These are phyloP conservation scores for Secale cereale DNA, from an alignment of 176 grass and related monocot genomes.

Conservation along the genomic window DNA sequence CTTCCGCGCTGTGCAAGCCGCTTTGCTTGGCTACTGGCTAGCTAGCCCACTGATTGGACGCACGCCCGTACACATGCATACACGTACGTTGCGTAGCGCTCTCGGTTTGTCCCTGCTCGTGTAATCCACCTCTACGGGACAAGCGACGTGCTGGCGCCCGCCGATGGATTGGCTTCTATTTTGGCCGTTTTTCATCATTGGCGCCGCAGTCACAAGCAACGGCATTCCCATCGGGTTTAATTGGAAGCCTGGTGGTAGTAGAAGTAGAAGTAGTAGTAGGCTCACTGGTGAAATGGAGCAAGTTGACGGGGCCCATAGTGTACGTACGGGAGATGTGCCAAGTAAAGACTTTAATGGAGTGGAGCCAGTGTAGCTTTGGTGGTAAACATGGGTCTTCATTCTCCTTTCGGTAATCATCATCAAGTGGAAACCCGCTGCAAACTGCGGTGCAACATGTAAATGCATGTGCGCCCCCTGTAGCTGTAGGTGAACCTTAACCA, in stretches of 20 bases:
- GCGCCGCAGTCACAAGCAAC: conserved; percentile 30
- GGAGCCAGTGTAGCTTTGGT: not conserved
- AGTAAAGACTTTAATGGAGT: not conserved
- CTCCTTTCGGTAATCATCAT: not conserved
- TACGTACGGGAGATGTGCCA: no score
- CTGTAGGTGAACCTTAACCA: not conserved
- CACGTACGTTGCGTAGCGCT: not conserved
- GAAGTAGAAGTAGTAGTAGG: no score
- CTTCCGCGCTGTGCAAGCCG: conserved; percentile 20
- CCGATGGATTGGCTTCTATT: not conserved
- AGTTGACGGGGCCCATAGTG: no score
- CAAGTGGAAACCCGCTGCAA: not conserved
- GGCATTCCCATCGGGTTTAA: not conserved
- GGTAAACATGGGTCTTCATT: not conserved
- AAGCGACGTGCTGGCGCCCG: conserved; percentile 10
- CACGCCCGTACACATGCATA: not conserved
- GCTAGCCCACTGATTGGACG: not conserved
- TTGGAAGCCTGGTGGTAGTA: no score
- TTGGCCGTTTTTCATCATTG: not conserved
- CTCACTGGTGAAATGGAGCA: no score
- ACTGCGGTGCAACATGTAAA: not conserved
- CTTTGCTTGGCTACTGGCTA: not conserved
- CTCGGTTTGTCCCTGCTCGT: not conserved
- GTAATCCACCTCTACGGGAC: conserved; percentile 16
- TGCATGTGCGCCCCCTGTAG: not conserved